A percentile compares a stretch with the other conserved stretches of the same genome.
Evolutionary conservation across 2,329 filamentous ascomycete species (phyloP).

Genomic region (Phyllosticta ampelicida): DNA sequence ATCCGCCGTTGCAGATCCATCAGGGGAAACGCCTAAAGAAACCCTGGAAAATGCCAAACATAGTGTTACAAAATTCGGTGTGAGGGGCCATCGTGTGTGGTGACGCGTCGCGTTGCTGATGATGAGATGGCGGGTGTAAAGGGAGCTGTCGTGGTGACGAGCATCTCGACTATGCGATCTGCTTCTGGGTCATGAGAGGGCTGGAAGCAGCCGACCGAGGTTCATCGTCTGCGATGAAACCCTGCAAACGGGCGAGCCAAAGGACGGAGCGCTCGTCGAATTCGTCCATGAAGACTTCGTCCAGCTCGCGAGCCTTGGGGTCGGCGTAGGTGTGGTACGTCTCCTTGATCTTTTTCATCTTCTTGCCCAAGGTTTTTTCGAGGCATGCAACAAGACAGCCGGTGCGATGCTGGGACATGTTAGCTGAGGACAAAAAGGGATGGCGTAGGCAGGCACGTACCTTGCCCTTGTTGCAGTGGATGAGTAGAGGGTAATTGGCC

Average conservation of each 20-base stretch:
- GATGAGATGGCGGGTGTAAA: not conserved
- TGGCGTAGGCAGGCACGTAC: conserved; percentile 25
- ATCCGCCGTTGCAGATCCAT: not conserved
- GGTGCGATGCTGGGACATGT: conserved; percentile 57
- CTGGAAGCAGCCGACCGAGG: conserved; percentile 4
- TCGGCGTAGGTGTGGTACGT: conserved; percentile 60
- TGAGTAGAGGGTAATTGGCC: conserved; percentile 65
- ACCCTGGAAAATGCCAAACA: not conserved
- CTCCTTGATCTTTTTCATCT: conserved; percentile 48
- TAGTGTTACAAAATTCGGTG: not conserved
- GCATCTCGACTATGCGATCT: not conserved
- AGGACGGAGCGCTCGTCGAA: conserved; percentile 34
- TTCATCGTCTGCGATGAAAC: conserved; percentile 2
- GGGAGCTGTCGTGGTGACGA: not conserved
- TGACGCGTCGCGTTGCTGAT: not conserved
- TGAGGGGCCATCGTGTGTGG: not conserved
- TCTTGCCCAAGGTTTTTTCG: conserved; percentile 62
- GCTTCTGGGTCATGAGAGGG: not conserved
- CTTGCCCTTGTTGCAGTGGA: conserved; percentile 92
- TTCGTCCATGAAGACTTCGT: conserved; percentile 34
- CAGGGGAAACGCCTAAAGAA: not conserved
- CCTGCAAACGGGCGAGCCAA: conserved; percentile 26
- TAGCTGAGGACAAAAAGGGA: not conserved
- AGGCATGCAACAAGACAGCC: conserved; percentile 78
- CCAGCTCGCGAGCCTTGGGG: conserved; percentile 39